Conservation (phyloP, 2,329 filamentous ascomycete species). For the Fusarium pininemorale region DNA sequence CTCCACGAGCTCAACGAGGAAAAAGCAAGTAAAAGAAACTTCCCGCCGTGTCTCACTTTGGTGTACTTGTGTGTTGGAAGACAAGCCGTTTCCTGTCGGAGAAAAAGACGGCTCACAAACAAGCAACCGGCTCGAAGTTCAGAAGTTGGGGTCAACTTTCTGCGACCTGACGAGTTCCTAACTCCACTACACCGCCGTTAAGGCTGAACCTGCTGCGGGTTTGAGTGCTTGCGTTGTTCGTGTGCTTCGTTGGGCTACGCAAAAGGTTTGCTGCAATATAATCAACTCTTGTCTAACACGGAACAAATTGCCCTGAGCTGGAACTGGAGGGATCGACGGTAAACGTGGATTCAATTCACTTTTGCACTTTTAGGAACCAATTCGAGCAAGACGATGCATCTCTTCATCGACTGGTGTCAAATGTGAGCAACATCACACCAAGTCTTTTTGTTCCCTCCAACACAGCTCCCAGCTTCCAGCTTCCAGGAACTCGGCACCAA, state of each 20-base stretch:
- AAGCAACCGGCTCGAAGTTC: slow-evolving; percentile 22
- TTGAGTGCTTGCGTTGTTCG: slow-evolving; percentile 30
- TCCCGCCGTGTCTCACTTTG: slow-evolving; percentile 39
- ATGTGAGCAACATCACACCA: slow-evolving; percentile 40
- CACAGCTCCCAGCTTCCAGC: neutral
- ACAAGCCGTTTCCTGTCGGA: slow-evolving; percentile 14
- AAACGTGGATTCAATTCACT: slow-evolving; percentile 16
- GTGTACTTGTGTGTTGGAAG: slow-evolving; percentile 32
- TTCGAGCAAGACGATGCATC: slow-evolving; percentile 40
- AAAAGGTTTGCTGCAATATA: slow-evolving; percentile 23
- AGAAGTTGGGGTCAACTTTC: slow-evolving; percentile 22
- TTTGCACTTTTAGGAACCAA: slow-evolving; percentile 31
- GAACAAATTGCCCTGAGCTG: slow-evolving; percentile 14
- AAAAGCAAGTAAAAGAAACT: slow-evolving; percentile 39
- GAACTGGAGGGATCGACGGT: slow-evolving; percentile 22
- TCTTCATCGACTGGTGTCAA: slow-evolving; percentile 28
- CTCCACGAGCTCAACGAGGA: slow-evolving; percentile 36
- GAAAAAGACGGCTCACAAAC: slow-evolving; percentile 23
- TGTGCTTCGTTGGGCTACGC: slow-evolving; percentile 8
- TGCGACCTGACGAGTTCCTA: slow-evolving; percentile 24
- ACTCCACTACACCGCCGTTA: slow-evolving; percentile 16
- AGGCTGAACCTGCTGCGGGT: slow-evolving; percentile 16
- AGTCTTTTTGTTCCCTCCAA: slow-evolving; percentile 9
- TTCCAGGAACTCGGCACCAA: slow-evolving; percentile 10
- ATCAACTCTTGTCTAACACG: slow-evolving; percentile 4